Percentiles rank a stretch among this genome's conserved stretches.
These are phyloP conservation scores for Cordyceps farinosa DNA, from an alignment of 2,329 filamentous ascomycete genomes.

Conservation along the genomic window DNA sequence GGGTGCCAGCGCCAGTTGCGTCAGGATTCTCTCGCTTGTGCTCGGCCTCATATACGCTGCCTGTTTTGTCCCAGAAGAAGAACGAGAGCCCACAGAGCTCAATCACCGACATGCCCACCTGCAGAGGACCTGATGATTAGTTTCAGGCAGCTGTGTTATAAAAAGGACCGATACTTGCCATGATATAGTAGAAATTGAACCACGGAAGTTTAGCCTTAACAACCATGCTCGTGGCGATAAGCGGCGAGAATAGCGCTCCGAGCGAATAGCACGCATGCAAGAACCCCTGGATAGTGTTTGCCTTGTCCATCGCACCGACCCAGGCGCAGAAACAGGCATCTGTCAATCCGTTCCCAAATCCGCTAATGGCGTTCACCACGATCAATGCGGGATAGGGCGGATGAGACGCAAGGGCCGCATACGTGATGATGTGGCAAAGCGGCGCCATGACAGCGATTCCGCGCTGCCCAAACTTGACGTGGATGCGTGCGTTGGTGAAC, in stretches of 20 bases:
- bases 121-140: not conserved
- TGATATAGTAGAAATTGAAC: constrained; percentile 69
- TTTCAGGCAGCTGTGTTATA: too few relatives aligned
- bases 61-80: constrained; percentile 60
- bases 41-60: constrained; percentile 47
- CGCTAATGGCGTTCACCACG: constrained; percentile 58
- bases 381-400: constrained; percentile 64
- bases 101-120: constrained; percentile 47
- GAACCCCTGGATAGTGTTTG: constrained; percentile 64
- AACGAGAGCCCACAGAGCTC: constrained; percentile 50
- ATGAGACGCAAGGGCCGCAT: constrained; percentile 56
- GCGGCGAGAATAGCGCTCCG: constrained; percentile 59
- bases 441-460: constrained; percentile 63
- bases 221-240: constrained; percentile 66
- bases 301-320: constrained; percentile 62
- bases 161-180: constrained; percentile 47
- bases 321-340: constrained; percentile 50
- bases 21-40: constrained; percentile 27
- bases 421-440: constrained; percentile 58
- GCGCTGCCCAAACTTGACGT: constrained; percentile 59
- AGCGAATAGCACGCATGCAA: constrained; percentile 64
- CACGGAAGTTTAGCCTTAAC: constrained; percentile 56
- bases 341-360: constrained; percentile 63
- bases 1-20: constrained; percentile 31
- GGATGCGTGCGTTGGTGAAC: constrained; percentile 57